Evolutionary conservation across 1,284 basidiomycete genomes (phyloP).

Genomic region (Ganoderma lingzhi): DNA sequence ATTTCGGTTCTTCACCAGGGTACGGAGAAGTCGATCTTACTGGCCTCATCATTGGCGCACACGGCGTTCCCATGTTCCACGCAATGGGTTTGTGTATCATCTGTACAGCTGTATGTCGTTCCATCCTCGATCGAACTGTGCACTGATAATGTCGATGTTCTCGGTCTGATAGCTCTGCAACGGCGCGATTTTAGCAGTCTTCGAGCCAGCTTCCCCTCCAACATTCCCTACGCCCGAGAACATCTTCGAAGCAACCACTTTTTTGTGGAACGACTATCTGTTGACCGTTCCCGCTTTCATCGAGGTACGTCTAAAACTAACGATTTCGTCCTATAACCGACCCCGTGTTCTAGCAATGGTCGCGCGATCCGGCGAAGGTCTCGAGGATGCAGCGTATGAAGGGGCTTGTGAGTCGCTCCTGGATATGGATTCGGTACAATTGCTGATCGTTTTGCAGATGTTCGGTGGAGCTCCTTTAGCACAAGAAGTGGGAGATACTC

Average conservation of each 20-base stretch:
- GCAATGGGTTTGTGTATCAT: constrained; percentile 21
- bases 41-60: constrained; percentile 12
- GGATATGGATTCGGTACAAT: not conserved
- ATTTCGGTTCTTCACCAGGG: not conserved
- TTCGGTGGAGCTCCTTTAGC: constrained; percentile 19
- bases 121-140: not conserved
- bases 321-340: not conserved
- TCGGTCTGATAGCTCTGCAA: not conserved
- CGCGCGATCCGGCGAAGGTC: constrained; percentile 15
- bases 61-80: constrained; percentile 26
- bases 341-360: constrained; percentile 7
- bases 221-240: constrained; percentile 14
- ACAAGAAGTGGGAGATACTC: constrained; percentile 14
- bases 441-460: constrained; percentile 4
- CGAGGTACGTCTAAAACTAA: not conserved
- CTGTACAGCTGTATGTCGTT: not conserved
- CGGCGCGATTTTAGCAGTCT: constrained; percentile 1
- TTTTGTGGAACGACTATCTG: constrained; percentile 3
- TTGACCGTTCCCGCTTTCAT: constrained; percentile 10
- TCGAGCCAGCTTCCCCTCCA: constrained; percentile 9
- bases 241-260: not conserved
- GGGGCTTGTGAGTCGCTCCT: not conserved
- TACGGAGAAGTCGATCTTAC: constrained; percentile 6
- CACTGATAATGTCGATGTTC: not conserved
- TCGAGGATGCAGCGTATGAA: constrained; percentile 4